A percentile compares a stretch with the other conserved stretches of the same genome.
These are phyloP conservation scores for Willaertia magna DNA, from an alignment of 208 protist species.

Conservation along the genomic window DNA sequence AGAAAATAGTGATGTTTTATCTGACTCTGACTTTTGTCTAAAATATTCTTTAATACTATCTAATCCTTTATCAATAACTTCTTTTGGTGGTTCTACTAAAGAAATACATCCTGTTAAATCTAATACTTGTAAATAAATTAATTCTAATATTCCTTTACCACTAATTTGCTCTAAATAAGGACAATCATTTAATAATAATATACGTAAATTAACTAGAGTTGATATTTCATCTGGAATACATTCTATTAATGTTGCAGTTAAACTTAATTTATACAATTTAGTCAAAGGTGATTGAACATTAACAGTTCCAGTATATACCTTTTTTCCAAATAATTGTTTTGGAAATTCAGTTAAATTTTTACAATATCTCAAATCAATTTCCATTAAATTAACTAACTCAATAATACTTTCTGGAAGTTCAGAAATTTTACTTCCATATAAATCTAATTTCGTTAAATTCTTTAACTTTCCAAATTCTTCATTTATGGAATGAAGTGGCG, in stretches of 20 bases:
- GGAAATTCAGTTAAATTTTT: not conserved
- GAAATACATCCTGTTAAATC: not conserved
- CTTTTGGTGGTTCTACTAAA: not conserved
- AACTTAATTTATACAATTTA: not conserved
- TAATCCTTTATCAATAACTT: not conserved
- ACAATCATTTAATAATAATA: not conserved
- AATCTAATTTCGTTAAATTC: not conserved
- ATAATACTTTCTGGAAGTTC: not conserved
- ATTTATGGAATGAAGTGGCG: not conserved
- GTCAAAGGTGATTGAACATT: not conserved
- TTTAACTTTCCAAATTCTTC: not conserved
- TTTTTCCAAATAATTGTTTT: not conserved
- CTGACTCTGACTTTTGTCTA: not conserved
- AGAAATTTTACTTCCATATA: not conserved
- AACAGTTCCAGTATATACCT: not conserved
- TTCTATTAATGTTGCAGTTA: not conserved
- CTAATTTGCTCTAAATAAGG: not conserved
- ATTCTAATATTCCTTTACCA: not conserved
- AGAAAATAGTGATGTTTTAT: not conserved
- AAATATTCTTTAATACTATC: not conserved
- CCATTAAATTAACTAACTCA: not conserved
- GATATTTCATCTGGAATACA: not conserved
- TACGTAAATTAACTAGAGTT: not conserved
- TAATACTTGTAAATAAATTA: not conserved
- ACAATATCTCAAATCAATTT: not conserved